Conservation (phyloP, 2,329 filamentous ascomycete genomes). For the Rutstroemia sp. region DNA sequence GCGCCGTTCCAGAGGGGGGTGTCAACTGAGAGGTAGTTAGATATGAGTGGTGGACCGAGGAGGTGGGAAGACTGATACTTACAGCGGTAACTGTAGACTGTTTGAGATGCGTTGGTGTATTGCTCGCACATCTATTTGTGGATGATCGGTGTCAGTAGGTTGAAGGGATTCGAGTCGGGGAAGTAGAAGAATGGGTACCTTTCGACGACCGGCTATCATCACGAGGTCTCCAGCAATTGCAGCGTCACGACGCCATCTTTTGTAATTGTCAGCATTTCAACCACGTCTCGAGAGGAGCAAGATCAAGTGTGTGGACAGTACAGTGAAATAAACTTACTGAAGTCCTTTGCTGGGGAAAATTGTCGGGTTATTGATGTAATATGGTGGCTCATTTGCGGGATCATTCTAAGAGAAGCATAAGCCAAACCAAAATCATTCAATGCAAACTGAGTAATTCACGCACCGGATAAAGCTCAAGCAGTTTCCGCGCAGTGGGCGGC, state of each 20-base stretch:
- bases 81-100: constrained; percentile 41
- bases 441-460: too few relatives aligned
- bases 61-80: neutral
- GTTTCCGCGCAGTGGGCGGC: constrained; percentile 35
- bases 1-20: constrained; percentile 35
- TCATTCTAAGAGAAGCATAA: constrained; percentile 28
- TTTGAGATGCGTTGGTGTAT: constrained; percentile 29
- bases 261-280: neutral
- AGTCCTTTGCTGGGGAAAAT: constrained; percentile 31
- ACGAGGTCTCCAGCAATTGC: constrained; percentile 41
- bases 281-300: neutral
- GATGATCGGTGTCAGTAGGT: too few relatives aligned
- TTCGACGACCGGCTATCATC: constrained; percentile 40
- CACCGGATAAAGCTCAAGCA: constrained; percentile 40
- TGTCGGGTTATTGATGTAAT: constrained; percentile 30
- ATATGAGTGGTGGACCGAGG: too few relatives aligned
- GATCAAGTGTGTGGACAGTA: too few relatives aligned
- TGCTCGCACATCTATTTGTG: constrained; percentile 34
- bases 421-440: neutral
- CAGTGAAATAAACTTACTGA: constrained; percentile 16
- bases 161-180: too few relatives aligned
- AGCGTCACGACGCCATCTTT: constrained; percentile 35
- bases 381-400: constrained; percentile 39
- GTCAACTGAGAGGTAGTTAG: constrained; percentile 28
- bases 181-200: neutral